Conservation (phyloP, 2,329 filamentous ascomycete species). For the Fusarium sp. region DNA sequence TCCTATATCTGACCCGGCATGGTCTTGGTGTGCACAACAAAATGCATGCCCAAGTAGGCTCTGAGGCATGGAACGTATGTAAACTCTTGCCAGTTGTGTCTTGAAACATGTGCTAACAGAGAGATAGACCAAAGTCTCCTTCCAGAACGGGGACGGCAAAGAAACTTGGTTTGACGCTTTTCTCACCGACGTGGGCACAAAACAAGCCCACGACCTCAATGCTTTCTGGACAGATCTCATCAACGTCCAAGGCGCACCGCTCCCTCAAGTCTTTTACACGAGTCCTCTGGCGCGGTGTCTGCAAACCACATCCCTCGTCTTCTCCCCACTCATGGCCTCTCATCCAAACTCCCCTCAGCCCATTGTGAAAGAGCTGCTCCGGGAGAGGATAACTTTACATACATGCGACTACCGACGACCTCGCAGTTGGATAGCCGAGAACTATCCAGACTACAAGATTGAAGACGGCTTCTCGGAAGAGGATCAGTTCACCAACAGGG, state of each 20-base stretch:
- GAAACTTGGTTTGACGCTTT: constrained; percentile 57
- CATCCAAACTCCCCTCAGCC: constrained; percentile 59
- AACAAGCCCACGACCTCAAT: constrained; percentile 64
- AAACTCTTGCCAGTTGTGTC: rapidly evolving
- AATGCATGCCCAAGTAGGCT: constrained; percentile 67
- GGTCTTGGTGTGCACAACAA: constrained; percentile 63
- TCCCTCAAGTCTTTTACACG: constrained; percentile 66
- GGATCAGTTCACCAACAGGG: constrained; percentile 63
- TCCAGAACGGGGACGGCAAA: constrained; percentile 53
- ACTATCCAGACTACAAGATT: constrained; percentile 63
- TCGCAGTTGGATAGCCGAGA: constrained; percentile 58
- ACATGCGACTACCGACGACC: constrained; percentile 69
- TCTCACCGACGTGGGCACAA: constrained; percentile 63
- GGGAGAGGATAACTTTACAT: constrained; percentile 69
- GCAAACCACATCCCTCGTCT: constrained; percentile 65
- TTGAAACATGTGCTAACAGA: not conserved
- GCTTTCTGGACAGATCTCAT: constrained; percentile 63
- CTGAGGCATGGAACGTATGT: constrained; percentile 64
- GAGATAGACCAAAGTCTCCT: constrained; percentile 50
- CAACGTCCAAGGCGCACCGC: constrained; percentile 58
- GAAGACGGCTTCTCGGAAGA: constrained; percentile 66
- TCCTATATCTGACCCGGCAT: constrained; percentile 66
- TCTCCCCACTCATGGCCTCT: constrained; percentile 53
- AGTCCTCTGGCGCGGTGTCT: constrained; percentile 69
- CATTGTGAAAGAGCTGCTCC: constrained; percentile 66